Evolutionary conservation across 1,284 basidiomycete species (phyloP), one percentile per base, ranked within the genome.

Genomic region (Sutorius eximius): DNA sequence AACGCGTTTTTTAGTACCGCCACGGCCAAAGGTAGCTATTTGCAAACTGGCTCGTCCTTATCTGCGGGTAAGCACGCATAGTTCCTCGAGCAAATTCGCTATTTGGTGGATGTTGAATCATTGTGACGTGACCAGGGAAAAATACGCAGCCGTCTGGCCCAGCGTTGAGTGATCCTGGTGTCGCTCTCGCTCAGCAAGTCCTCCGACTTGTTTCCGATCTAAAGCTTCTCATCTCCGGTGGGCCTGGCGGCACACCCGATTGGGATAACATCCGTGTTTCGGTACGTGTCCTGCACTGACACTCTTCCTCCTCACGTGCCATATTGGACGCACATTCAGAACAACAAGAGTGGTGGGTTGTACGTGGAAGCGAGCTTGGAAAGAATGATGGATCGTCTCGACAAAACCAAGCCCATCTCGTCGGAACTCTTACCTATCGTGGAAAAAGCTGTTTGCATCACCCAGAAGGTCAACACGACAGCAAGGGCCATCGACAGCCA

Each of bases 341-440:
- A 48, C 12, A 45, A 46, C 6, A 61, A 44, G 40, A 62, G 61
- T 22, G 61, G 59, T 24, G 59, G 58, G 3, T 20, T 63, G 36
- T 64, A 55, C 9, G 42, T 64, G 12, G 45, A 64, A 36, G 52
- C 40, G 16, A 52, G 60, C n/a, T 18, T 61, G 42, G 56, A 61
- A 49, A 38, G 52, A 30, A 24, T 45, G 42, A 29, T 37, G 8
- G 34, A 51, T 30, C 54, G 61, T 8, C 61, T 61, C 2, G 46
- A 61, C 36, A 43, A 30, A 36, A 45, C 40, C 33, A 61, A 63
- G 20, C 61, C 61, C n/a, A 47, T 61, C 16, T 61, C 61, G 0
- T 37, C 18, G 3, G 49, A 58, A 15, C 51, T 61, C 20, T 15
- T 51, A 1, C 61, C 59, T 20, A 61, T 63, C 15, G 16, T 51